phyloP scores from a whole-genome alignment of 805 yeast genomes.

The Sungouiella blattae region DNA sequence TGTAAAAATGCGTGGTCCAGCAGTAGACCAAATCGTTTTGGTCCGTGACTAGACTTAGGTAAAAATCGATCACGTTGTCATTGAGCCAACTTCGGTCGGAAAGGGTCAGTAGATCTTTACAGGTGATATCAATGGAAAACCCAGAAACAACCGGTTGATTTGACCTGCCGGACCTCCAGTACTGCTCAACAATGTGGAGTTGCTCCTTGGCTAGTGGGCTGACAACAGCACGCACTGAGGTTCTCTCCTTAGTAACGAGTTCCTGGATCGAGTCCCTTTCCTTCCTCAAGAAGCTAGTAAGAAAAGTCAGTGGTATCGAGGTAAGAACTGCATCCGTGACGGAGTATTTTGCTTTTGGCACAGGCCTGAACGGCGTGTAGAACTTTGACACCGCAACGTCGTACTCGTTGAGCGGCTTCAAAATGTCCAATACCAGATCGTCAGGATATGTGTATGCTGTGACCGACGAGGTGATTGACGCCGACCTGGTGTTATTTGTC shows the following conservation, averaged over 20 bases:
- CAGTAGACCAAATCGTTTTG: slow-evolving; percentile 48
- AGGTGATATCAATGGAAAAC: slow-evolving; percentile 55
- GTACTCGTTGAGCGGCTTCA: slow-evolving; percentile 13
- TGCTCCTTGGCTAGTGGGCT: slow-evolving; percentile 25
- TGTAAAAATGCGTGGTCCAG: slow-evolving; percentile 86
- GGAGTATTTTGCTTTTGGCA: slow-evolving; percentile 15
- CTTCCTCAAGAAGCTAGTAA: slow-evolving; percentile 9
- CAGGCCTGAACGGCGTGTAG: slow-evolving; percentile 18
- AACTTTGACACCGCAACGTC: slow-evolving; percentile 15
- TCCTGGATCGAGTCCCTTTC: slow-evolving; percentile 11
- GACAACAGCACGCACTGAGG: slow-evolving; percentile 7
- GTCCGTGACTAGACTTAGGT: slow-evolving; percentile 52
- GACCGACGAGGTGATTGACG: too few relatives aligned
- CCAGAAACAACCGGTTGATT: slow-evolving; percentile 27
- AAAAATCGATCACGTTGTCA: slow-evolving; percentile 86
- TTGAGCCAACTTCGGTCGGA: slow-evolving; percentile 79
- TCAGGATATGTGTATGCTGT: too few relatives aligned
- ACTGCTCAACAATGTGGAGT: slow-evolving; percentile 26
- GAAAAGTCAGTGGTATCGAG: slow-evolving; percentile 10
- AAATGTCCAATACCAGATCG: slow-evolving; percentile 1
- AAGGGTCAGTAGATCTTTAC: slow-evolving; percentile 69
- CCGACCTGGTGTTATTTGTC: too few relatives aligned
- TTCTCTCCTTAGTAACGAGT: slow-evolving; percentile 14
- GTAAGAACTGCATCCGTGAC: slow-evolving; percentile 17
- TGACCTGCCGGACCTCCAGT: slow-evolving; percentile 26